These are phyloP conservation scores for Neobulgaria alba DNA, from an alignment of 2,329 filamentous ascomycete species.

Conservation along the genomic window DNA sequence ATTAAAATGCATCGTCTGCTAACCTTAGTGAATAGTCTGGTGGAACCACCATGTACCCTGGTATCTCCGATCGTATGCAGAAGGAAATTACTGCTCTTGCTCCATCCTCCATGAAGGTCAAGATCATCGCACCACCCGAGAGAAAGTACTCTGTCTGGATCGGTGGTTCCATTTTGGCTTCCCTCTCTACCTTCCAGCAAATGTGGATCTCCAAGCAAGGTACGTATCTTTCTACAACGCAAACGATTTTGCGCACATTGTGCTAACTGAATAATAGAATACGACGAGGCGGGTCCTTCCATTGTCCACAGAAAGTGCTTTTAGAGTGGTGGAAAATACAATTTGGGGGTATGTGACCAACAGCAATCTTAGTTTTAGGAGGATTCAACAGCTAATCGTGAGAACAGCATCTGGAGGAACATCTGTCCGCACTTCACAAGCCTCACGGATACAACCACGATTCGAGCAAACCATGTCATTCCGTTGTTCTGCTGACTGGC, in stretches of 20 bases:
- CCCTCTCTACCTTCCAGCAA: constrained; percentile 99
- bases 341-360: constrained; percentile 48
- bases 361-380: too few species aligned
- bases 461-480: constrained; percentile 22
- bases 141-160: constrained; percentile 99
- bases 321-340: too few species aligned
- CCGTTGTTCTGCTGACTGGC: constrained; percentile 24
- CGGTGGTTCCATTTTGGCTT: constrained; percentile 99
- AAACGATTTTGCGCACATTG: background rate
- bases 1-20: too few species aligned
- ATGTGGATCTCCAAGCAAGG: constrained; percentile 99
- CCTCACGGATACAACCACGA: constrained; percentile 27
- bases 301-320: constrained; percentile 99
- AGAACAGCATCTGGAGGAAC: constrained; percentile 12
- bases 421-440: constrained; percentile 27
- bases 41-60: constrained; percentile 99
- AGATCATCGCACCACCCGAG: constrained; percentile 99
- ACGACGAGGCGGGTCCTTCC: constrained; percentile 98
- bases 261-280: background rate
- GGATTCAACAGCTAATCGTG: too few species aligned
- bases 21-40: too few species aligned
- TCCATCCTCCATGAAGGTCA: constrained; percentile 99
- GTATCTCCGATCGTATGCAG: constrained; percentile 99
- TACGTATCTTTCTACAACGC: background rate
- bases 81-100: constrained; percentile 99